Conservation (phyloP, 805 yeast species). For the Hanseniaspora occidentalis region DNA sequence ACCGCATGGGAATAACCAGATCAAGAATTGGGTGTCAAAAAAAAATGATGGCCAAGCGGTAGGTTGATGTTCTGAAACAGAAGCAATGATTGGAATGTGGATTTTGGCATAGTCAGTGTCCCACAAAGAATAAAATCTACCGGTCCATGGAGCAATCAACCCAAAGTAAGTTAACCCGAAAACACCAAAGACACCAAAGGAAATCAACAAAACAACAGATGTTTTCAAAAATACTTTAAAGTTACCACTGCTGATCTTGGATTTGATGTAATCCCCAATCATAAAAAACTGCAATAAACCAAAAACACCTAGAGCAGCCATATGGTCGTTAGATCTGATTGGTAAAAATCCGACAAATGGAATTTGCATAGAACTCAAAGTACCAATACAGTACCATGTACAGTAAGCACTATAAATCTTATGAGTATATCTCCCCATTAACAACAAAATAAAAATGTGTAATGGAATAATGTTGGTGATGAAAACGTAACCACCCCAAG, state of each 20-base stretch:
- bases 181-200: conserved; percentile 57
- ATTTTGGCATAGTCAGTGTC: conserved; percentile 95
- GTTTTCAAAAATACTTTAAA: conserved; percentile 59
- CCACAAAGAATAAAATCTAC: conserved; percentile 97
- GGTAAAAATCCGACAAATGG: conserved; percentile 98
- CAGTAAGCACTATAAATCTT: conserved; percentile 81
- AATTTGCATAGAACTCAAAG: conserved; percentile 97
- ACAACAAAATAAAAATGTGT: conserved; percentile 77
- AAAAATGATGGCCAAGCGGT: conserved; percentile 99
- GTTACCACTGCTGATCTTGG: conserved; percentile 56
- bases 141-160: conserved; percentile 98
- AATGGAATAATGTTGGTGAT: conserved; percentile 95
- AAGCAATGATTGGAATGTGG: conserved; percentile 96
- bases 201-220: conserved; percentile 42
- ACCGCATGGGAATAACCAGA: conserved; percentile 98
- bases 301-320: conserved; percentile 96
- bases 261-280: conserved; percentile 67
- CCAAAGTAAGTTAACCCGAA: conserved; percentile 79
- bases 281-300: conserved; percentile 89
- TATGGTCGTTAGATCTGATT: conserved; percentile 92
- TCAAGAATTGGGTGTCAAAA: conserved; percentile 82
- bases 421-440: conserved; percentile 89
- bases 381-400: conserved; percentile 95
- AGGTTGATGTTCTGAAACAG: conserved; percentile 98
- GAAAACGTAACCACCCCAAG: conserved; percentile 99